A percentile compares a stretch with the other conserved stretches of the same genome.
These are phyloP conservation scores for Ilex paraguariensis DNA, from an alignment of 305 asterid species.

Conservation along the genomic window DNA sequence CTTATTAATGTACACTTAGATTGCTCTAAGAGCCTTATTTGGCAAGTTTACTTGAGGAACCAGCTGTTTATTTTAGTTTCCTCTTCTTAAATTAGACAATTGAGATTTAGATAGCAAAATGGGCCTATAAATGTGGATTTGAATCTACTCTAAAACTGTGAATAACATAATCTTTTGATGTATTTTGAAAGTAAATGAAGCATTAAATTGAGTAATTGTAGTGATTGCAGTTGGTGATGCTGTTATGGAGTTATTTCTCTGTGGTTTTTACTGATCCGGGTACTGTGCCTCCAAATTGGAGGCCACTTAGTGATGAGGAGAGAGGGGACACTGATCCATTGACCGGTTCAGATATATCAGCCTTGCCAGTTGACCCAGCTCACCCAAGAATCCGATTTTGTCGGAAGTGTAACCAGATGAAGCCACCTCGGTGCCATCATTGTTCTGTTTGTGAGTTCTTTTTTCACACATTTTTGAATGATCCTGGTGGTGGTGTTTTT, in stretches of 20 bases:
- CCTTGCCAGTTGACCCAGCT: conserved; percentile 36
- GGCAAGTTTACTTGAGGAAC: too few relatives aligned
- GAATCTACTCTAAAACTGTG: too few relatives aligned
- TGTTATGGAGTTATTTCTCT: conserved; percentile 95
- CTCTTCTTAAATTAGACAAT: too few relatives aligned
- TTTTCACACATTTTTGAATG: background rate
- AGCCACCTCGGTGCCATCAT: conserved; percentile 99
- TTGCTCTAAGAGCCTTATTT: too few relatives aligned
- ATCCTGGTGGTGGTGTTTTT: conserved; percentile 2
- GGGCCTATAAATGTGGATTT: too few relatives aligned
- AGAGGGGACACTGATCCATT: conserved; percentile 75
- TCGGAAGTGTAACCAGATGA: conserved; percentile 91
- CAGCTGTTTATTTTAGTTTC: too few relatives aligned
- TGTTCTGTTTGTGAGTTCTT: conserved; percentile 96
- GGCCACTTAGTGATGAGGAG: conserved; percentile 83
- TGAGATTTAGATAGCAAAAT: too few relatives aligned
- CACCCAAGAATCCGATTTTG: conserved; percentile 63
- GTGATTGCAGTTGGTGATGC: conserved; percentile 76
- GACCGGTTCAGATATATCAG: conserved; percentile 54
- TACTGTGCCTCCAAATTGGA: conserved; percentile 83
- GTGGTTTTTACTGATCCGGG: conserved; percentile 98
- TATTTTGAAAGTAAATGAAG: too few relatives aligned
- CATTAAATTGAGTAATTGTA: background rate
- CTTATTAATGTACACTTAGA: too few relatives aligned
- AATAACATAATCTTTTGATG: too few relatives aligned